Evolutionary conservation across 2,329 filamentous ascomycete species (phyloP), one percentile per base, ranked within the genome.

Genomic region (Aspergillus carbonarius): DNA sequence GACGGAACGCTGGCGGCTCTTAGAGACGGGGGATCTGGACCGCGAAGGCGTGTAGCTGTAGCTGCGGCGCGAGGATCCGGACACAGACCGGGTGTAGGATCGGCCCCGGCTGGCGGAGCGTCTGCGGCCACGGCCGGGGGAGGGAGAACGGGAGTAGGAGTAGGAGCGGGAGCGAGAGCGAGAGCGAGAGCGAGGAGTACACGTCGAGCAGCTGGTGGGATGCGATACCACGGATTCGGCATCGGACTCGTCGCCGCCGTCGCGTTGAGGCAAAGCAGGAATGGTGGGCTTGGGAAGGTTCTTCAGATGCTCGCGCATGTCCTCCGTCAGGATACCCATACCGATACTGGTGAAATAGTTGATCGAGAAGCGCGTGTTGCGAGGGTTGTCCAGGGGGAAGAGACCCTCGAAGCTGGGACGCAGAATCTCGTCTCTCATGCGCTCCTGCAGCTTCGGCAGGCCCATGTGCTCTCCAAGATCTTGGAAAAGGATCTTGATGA

Each of bases 281-380:
- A 90, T 79, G 1, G 89, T 83, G 2, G 93, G 92, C 72, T 96
- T 95, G 12, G 93, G 93, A 76, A 96, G 86, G 70, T 92, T 96
- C 73, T 93, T 90, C 57, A 99, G 83, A 72, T 89, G 87, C 70
- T 96, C 91, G 74, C 95, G 88, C 92, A 97, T 96, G 65, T 92
- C 90, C 72, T 99, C 95, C 1, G 95, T 99, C 61, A 99, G 83
- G 23, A 86, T 87, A 72, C 95, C 95, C 90, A 99, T 96, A 59
- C 93, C 92, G 69, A 99, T 96, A 69, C 92, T 95, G 9, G 95
- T 99, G 75, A 99, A 98, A 82, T 97, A 99, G 78, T 99, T 99
- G 87, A 99, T 96, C 52, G 93, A 91, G 81, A 99, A 99, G 55
- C 93, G 88, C 39, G 93, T 92, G 76, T 97, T 95, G 71, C 91